Base-by-base conservation (phyloP, 345 rosid genomes). In the Geranium brycei region DNA sequence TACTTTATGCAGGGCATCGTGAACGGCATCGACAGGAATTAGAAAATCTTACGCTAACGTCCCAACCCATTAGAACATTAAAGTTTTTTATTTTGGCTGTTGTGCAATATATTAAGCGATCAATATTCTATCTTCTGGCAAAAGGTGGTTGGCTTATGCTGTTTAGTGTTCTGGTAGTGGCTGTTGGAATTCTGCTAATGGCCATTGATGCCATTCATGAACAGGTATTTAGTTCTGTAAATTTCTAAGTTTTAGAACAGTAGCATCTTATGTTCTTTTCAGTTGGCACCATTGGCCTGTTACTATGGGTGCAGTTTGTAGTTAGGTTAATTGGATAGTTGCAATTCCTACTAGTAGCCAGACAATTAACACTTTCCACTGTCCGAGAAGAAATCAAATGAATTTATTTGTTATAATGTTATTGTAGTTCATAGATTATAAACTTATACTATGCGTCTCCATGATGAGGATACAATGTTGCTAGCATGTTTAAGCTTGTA, bases 201-300 rank as follows among this genome's bases (percentile, higher is more conserved):
- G 83, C 91, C 19, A 65, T 88, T 58, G 99, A 91, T 67, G 95
- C 88, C 17, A 89, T 91, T 77, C 91, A 83, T 80, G 97, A 84
- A 69, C 88, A 88, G 96, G 97, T 91, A 79, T 38, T 72, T 1
- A 38, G 18, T 12, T 59, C 64, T 59, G 32, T 31, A 19, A 30
- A 40, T 61, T 64, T 59, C 16, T 59, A 7, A 56, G 3, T 13
- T 19, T 31, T 59, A 19, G 16, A 59, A 62, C 59, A 51, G 16
- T 41, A 0, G 41, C 41, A 4, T 35, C 41, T 35, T 3, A 35
- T 35, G 7, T 35, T 35, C 41, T 35, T 4, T 35, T 35, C 41
- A 35, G 41, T 35, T 35, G 41, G 41, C 41, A 35, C 5, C 41
- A 35, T 35, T 35, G 5, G 41, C 41, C 10, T 35, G 41, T 35